Base-by-base conservation (phyloP, 2,329 filamentous ascomycete species). In the Penicillium concentricum region DNA sequence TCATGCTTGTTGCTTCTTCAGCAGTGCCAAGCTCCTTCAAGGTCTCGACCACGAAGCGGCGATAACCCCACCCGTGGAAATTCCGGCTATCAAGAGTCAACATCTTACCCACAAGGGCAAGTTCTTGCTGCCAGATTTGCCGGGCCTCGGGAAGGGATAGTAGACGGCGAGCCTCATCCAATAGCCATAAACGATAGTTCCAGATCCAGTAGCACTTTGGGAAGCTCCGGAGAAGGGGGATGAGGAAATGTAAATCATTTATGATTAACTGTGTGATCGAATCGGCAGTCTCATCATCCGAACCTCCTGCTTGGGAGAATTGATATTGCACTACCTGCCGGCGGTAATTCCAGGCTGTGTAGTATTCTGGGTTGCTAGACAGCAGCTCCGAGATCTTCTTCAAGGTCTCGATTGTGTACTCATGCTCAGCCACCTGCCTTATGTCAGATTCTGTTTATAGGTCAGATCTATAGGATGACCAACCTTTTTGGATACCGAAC, bases 141-240 rank as follows among this genome's bases (percentile, higher is more conserved):
- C 83, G 81, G 2, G 91, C 85, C 16, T 78, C 70, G 0, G 78
- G 56, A 1, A 75, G 60, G 2, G 85, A 82, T 10, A 96, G 79
- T 18, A 87, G 79, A 13, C 80, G 72, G 45, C 88, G 89, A 34
- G 87, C 87, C 72, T 91, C 84, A 53, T 87, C 79, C 15, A 99
- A 80, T 3, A 93, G 79, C 92, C 94, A 99, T 44, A 88, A 77
- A 28, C 94, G 87, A 75, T 97, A 93, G 66, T 96, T 96, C 94
- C 94, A 99, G 69, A 99, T 93, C 93, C 94, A 97, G 78, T 99
- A 99, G 81, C 94, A 97, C 74, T 99, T 99, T 7, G 94, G 94
- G 63, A 86, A 93, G 63, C 91, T 86, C 62, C 90, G 83, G 48
- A 99, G 83, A 20, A 99, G 82, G 0, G 91, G 90, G 39, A 97